These are phyloP conservation scores for Cercospora zeae-maydis DNA, from an alignment of 2,329 filamentous ascomycete genomes.

Conservation along the genomic window DNA sequence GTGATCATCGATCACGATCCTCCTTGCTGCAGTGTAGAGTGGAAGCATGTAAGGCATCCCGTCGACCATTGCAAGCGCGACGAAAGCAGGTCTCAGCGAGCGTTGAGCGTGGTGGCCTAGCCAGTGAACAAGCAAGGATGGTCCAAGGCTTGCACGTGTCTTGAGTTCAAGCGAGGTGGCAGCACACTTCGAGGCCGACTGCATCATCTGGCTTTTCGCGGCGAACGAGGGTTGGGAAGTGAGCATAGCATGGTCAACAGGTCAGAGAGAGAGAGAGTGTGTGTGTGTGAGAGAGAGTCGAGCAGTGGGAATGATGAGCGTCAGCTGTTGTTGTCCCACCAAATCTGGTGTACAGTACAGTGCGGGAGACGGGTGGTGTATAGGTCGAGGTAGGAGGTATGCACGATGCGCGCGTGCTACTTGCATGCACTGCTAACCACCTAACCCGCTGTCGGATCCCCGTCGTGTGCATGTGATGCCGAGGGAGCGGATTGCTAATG, in stretches of 20 bases:
- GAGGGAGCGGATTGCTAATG: too few relatives aligned
- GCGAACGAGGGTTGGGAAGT: too few relatives aligned
- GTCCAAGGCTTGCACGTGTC: neutral
- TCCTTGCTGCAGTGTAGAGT: neutral
- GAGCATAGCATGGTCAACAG: too few relatives aligned
- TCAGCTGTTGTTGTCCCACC: neutral
- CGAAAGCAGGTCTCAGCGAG: neutral
- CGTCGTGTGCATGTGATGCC: neutral
- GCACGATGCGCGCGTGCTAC: constrained; percentile 6
- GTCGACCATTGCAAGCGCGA: neutral
- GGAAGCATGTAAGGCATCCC: constrained; percentile 4
- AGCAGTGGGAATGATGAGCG: too few relatives aligned
- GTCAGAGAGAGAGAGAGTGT: too few relatives aligned
- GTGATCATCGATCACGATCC: constrained; percentile 9
- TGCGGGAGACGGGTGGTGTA: neutral
- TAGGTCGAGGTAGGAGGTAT: neutral
- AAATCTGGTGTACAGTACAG: neutral
- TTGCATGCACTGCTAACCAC: constrained; percentile 5
- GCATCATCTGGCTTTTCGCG: too few relatives aligned
- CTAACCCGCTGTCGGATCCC: neutral
- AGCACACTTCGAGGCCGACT: too few relatives aligned
- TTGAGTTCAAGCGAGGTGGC: too few relatives aligned
- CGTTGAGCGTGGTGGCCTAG: neutral
- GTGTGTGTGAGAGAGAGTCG: too few relatives aligned
- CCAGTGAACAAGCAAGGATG: neutral